Conservation (phyloP, 2,329 filamentous ascomycete species). For the Pseudogymnoascus sp. region DNA sequence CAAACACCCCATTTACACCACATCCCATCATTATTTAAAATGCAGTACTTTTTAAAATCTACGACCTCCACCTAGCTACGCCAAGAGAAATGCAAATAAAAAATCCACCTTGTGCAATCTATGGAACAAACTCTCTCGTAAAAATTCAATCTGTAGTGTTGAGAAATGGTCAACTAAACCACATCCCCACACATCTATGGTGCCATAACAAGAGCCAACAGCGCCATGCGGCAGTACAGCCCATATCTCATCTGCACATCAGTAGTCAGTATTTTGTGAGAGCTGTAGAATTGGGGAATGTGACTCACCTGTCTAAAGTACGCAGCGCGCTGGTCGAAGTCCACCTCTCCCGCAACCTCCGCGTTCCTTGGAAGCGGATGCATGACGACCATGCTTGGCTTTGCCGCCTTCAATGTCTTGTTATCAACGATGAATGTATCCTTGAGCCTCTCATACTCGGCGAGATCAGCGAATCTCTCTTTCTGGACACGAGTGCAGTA, state of each 20-base stretch:
- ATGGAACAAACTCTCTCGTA: not conserved
- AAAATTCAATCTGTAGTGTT: not conserved
- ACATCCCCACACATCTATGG: slow-evolving; percentile 11
- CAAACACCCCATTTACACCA: slow-evolving; percentile 5
- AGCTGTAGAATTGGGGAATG: not conserved
- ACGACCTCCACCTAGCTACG: slow-evolving; percentile 6
- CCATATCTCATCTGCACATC: slow-evolving; percentile 81
- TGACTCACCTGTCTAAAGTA: slow-evolving; percentile 96
- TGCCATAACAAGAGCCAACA: slow-evolving; percentile 86
- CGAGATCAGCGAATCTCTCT: slow-evolving; percentile 78
- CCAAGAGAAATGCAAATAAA: slow-evolving; percentile 6
- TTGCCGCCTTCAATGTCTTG: slow-evolving; percentile 79
- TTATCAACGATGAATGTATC: slow-evolving; percentile 86
- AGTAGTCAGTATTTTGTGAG: slow-evolving; percentile 12
- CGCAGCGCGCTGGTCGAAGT: slow-evolving; percentile 91
- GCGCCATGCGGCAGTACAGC: slow-evolving; percentile 94
- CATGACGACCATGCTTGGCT: slow-evolving; percentile 88
- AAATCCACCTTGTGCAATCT: slow-evolving; percentile 2
- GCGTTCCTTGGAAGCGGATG: slow-evolving; percentile 90
- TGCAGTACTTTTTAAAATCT: slow-evolving; percentile 8
- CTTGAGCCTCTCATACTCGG: slow-evolving; percentile 81
- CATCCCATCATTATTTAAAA: slow-evolving; percentile 7
- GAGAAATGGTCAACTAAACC: not conserved
- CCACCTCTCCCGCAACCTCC: slow-evolving; percentile 91
- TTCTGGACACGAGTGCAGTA: slow-evolving; percentile 97